These are phyloP conservation scores for Bipolaris sorokiniana DNA, from an alignment of 2,329 filamentous ascomycete species.

Conservation along the genomic window DNA sequence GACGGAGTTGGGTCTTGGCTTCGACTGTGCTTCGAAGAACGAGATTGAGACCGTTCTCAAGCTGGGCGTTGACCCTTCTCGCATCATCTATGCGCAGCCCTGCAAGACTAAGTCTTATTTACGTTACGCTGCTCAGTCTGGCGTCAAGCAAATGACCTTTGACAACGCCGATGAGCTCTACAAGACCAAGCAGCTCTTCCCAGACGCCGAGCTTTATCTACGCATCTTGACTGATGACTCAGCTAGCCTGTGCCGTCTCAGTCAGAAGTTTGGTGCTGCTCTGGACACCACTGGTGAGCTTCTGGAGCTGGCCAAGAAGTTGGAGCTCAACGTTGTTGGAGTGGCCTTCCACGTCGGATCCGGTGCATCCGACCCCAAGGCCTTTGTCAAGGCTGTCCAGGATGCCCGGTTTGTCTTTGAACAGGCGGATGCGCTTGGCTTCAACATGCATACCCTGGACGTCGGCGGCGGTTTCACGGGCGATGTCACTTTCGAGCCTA, in stretches of 20 bases:
- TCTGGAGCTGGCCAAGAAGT: slow-evolving; percentile 76
- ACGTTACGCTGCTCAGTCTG: slow-evolving; percentile 81
- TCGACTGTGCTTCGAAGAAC: slow-evolving; percentile 96
- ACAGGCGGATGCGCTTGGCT: slow-evolving; percentile 77
- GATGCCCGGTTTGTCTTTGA: slow-evolving; percentile 91
- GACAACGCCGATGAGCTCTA: slow-evolving; percentile 97
- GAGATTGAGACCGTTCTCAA: slow-evolving; percentile 92
- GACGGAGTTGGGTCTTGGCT: slow-evolving; percentile 86
- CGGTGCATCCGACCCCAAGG: slow-evolving; percentile 89
- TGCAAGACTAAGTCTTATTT: slow-evolving; percentile 99
- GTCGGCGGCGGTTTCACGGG: slow-evolving; percentile 92
- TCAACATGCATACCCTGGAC: slow-evolving; percentile 83
- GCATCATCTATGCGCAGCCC: slow-evolving; percentile 98
- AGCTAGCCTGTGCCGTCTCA: slow-evolving; percentile 89
- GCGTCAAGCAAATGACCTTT: slow-evolving; percentile 98
- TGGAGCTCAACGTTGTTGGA: slow-evolving; percentile 89
- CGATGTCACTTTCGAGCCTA: slow-evolving; percentile 90
- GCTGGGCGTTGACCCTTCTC: slow-evolving; percentile 81
- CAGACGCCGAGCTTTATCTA: slow-evolving; percentile 86
- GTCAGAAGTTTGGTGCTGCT: slow-evolving; percentile 95
- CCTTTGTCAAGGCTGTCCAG: slow-evolving; percentile 87
- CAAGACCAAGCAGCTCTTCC: slow-evolving; percentile 94
- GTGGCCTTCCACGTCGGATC: slow-evolving; percentile 99
- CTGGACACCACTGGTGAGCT: slow-evolving; percentile 81
- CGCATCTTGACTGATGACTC: slow-evolving; percentile 97